Evolutionary conservation across 495 filamentous ascomycete species (phyloP), one percentile per base, ranked within the genome.

Genomic region (Hypoxylon rickii): DNA sequence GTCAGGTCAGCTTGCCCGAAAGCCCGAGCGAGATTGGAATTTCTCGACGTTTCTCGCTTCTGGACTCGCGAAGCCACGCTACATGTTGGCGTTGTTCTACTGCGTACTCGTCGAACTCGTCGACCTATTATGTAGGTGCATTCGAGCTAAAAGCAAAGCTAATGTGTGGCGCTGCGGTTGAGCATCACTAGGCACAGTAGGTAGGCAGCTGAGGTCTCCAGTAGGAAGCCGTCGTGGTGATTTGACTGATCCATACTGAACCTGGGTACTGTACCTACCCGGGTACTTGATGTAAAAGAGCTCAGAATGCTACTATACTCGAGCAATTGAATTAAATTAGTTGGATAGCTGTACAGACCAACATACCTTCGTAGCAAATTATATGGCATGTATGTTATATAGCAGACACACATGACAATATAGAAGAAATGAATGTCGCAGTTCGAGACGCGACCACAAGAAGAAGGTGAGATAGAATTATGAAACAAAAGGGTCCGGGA

Each of bases 401-500:
- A n/a, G n/a, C n/a, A n/a, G n/a, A n/a, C n/a, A n/a, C n/a, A n/a
- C n/a, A n/a, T n/a, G n/a, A n/a, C n/a, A n/a, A n/a, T n/a, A n/a
- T 7, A 43, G 24, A 38, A 37, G 13, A 20, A 21, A 8, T 3
- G 16, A 32, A 7, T 48, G 51, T 55, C 34, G 51, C 50, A 61
- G 33, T 44, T 51, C 44, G 41, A 61, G 45, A 61, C 50, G 38
- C 26, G 7, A n/a, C 19, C 24, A 33, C 22, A 18, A 48, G 31
- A n/a, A 45, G 36, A 26, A 60, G 22, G 36, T 32, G 39, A 54
- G 19, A 53, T 53, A 31, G 5, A 49, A 54, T n/a, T n/a, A 36
- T 49, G 50, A 60, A 60, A 60, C 44, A 54, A 54, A 16, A 43
- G 48, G 44, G 39, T 44, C 33, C n/a, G n/a, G n/a, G n/a, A 26